A percentile compares a stretch with the other conserved stretches of the same genome.
These are phyloP conservation scores for Penicillium hesseltinei DNA, from an alignment of 2,329 filamentous ascomycete species.

Conservation along the genomic window DNA sequence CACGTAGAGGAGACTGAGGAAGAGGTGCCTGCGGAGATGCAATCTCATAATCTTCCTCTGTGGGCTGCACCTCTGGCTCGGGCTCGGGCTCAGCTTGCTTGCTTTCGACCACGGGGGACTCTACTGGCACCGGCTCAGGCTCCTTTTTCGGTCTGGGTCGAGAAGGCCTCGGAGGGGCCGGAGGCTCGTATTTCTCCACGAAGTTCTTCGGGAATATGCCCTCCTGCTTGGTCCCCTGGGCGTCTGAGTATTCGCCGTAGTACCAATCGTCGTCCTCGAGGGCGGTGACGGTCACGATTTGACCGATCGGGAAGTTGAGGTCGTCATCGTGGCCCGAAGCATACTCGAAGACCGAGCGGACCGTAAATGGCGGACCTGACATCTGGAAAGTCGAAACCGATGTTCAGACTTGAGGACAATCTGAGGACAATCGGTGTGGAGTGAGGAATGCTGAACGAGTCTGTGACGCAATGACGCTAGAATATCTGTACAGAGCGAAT, in stretches of 20 bases:
- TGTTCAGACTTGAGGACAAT: conserved; percentile 24
- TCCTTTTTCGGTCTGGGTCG: conserved; percentile 71
- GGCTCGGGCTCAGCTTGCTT: conserved; percentile 36
- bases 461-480: conserved; percentile 16
- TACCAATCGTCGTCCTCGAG: conserved; percentile 95
- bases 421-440: conserved; percentile 27
- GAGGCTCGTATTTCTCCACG: conserved; percentile 92
- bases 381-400: conserved; percentile 52
- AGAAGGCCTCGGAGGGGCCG: conserved; percentile 79
- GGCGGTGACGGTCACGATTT: conserved; percentile 91
- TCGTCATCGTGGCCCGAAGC: conserved; percentile 91
- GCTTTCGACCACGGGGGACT: conserved; percentile 25
- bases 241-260: conserved; percentile 79
- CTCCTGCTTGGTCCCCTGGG: conserved; percentile 69
- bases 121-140: conserved; percentile 36
- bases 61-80: conserved; percentile 28
- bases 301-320: conserved; percentile 77
- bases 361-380: conserved; percentile 75
- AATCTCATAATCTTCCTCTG: conserved; percentile 26
- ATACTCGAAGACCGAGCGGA: conserved; percentile 96
- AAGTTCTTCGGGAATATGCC: conserved; percentile 97
- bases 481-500: conserved; percentile 21
- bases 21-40: conserved; percentile 15
- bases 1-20: conserved; percentile 23
- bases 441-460: conserved; percentile 16